Conservation (phyloP, 2,329 filamentous ascomycete species). For the Apiospora koreana region DNA sequence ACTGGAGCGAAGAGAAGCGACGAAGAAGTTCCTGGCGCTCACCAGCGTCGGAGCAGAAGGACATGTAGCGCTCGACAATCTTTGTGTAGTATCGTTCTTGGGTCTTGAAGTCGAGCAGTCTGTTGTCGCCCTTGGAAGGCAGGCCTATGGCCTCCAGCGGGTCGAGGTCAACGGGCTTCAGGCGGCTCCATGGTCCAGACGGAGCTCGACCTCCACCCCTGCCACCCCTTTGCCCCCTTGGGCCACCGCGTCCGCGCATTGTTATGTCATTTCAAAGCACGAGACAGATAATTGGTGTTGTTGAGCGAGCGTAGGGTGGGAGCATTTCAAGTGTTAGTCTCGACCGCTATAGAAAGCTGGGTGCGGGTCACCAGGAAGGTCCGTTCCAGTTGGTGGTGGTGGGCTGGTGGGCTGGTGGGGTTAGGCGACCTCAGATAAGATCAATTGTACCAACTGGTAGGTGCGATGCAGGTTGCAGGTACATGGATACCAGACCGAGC, state of each 20-base stretch:
- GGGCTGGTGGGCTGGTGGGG: too few species aligned
- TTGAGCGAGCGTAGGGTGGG: background rate
- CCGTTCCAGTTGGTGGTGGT: background rate
- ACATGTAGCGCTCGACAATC: constrained; percentile 87
- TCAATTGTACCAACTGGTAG: too few species aligned
- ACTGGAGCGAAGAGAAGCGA: constrained; percentile 68
- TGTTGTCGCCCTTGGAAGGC: constrained; percentile 87
- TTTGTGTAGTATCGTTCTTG: constrained; percentile 87
- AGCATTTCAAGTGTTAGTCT: background rate
- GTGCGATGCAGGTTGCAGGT: too few species aligned
- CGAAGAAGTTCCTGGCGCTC: constrained; percentile 72
- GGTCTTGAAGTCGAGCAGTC: constrained; percentile 71
- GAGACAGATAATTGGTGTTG: background rate
- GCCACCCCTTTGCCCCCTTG: constrained; percentile 16
- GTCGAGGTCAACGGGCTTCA: constrained; percentile 75
- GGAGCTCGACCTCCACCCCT: constrained; percentile 33
- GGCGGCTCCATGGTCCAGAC: constrained; percentile 65
- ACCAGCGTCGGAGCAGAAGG: constrained; percentile 76
- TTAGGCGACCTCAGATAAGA: too few species aligned
- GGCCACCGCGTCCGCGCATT: constrained; percentile 35
- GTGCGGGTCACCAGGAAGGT: background rate
- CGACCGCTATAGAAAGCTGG: background rate
- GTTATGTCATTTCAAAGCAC: constrained; percentile 31
- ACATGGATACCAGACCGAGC: background rate
- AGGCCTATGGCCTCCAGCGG: constrained; percentile 80